Evolutionary conservation across 305 asterid species (phyloP), one percentile per base, ranked within the genome.

Genomic region (Ajuga reptans): DNA sequence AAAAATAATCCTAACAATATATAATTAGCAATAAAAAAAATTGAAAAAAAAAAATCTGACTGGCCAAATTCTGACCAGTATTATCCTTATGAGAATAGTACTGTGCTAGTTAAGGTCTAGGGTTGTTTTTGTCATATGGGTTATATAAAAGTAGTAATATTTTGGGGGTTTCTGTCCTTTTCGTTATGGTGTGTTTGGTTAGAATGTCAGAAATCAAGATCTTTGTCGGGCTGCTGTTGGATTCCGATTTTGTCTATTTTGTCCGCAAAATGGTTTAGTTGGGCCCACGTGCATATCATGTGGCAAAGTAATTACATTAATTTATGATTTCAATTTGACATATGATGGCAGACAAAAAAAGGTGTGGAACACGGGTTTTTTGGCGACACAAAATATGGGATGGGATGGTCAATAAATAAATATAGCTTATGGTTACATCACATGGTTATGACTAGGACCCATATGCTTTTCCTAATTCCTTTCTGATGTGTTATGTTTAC

Each of bases 201-300:
- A 68, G 37, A 55, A 42, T 37, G 77, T 72, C 53, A 69, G 46
- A 77, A 57, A 31, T 53, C 7, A 64, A 67, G 74, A 78, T 71
- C 72, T 70, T 72, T 79, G 83, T 80, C 80, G 79, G 78, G 66
- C 21, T 21, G 43, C 62, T 77, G 76, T 34, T 57, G 80, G 82
- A 72, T 73, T 77, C 74, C 42, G 10, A 62, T 63, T 77, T 81
- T 69, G 85, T 81, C 79, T 49, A 68, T 64, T 47, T 52, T 61
- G 14, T 4, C 24, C n/a, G 49, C 8, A 34, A 18, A 61, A 51
- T 11, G 2, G 64, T 42, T 42, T 16, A 61, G 39, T 68, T 43
- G 66, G 79, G 69, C 65, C 66, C 71, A 52, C 49, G 45, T 43
- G 59, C 11, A 8, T 21, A 21, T n/a, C 59, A 50, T 78, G 80